A percentile compares a stretch with the other conserved stretches of the same genome.
Evolutionary conservation across 2,329 filamentous ascomycete genomes (phyloP).

Genomic region (Aspergillus phoenicis): DNA sequence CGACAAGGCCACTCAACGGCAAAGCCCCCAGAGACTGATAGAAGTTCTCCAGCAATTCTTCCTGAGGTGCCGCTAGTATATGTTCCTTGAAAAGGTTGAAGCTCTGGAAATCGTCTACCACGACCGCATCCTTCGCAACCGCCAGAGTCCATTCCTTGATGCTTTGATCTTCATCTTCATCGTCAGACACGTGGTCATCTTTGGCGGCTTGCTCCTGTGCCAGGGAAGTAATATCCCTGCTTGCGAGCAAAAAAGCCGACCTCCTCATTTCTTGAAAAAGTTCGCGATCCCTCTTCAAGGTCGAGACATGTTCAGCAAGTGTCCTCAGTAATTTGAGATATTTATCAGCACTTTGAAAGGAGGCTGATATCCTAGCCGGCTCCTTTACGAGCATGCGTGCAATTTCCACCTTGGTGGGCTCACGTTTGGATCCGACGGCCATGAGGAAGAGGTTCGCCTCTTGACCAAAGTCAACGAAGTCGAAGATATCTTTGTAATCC

Average conservation of each 20-base stretch:
- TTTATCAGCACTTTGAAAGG: conserved; percentile 78
- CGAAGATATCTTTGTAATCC: conserved; percentile 86
- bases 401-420: conserved; percentile 85
- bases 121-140: conserved; percentile 69
- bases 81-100: conserved; percentile 85
- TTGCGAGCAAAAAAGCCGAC: conserved; percentile 79
- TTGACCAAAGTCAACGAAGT: conserved; percentile 91
- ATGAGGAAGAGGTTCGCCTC: conserved; percentile 87
- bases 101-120: conserved; percentile 85
- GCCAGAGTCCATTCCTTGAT: conserved; percentile 80
- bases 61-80: conserved; percentile 84
- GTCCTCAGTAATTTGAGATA: conserved; percentile 82
- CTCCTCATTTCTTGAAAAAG: conserved; percentile 75
- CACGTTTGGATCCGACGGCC: conserved; percentile 84
- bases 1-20: conserved; percentile 73
- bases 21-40: conserved; percentile 80
- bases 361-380: conserved; percentile 76
- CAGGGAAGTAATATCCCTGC: conserved; percentile 65
- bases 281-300: conserved; percentile 75
- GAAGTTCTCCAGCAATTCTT: conserved; percentile 81
- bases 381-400: conserved; percentile 81
- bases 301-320: conserved; percentile 70
- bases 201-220: conserved; percentile 22
- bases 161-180: conserved; percentile 63
- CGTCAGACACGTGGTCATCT: conserved; percentile 30